Evolutionary conservation across 1,284 basidiomycete genomes (phyloP).

Genomic region (Pseudozyma tsukubaensis): DNA sequence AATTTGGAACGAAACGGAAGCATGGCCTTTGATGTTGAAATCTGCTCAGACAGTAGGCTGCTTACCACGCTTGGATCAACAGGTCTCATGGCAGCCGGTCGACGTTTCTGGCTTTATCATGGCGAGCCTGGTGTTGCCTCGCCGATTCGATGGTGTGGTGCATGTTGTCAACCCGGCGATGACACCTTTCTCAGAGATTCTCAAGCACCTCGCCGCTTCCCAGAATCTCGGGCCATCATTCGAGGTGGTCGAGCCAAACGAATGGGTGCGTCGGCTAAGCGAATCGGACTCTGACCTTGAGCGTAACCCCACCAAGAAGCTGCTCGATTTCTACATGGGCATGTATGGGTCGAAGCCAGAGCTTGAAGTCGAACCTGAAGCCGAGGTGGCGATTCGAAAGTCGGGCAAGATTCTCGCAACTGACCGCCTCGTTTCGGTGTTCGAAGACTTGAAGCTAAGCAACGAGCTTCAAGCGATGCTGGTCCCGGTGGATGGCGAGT

Average conservation of each 20-base stretch:
- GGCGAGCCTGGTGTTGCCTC: conserved; percentile 70
- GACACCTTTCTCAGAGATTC: conserved; percentile 73
- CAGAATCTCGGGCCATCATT: conserved; percentile 77
- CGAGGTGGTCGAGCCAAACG: conserved; percentile 78
- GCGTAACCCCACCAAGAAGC: conserved; percentile 73
- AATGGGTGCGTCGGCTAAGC: conserved; percentile 72
- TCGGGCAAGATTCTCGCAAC: neutral
- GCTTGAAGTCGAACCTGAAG: neutral
- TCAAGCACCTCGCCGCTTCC: conserved; percentile 72
- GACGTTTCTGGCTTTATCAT: conserved; percentile 73
- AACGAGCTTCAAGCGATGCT: conserved; percentile 6
- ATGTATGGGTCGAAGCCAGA: conserved; percentile 4
- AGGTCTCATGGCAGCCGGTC: conserved; percentile 74
- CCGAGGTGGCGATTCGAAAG: neutral
- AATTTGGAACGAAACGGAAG: conserved; percentile 76
- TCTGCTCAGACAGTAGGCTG: conserved; percentile 71
- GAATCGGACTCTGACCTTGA: conserved; percentile 70
- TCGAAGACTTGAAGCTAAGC: conserved; percentile 5
- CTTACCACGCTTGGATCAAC: conserved; percentile 72
- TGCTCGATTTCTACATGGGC: conserved; percentile 71
- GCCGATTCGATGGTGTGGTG: conserved; percentile 9
- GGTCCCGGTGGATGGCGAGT: conserved; percentile 5
- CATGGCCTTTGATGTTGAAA: conserved; percentile 69
- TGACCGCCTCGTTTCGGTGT: conserved; percentile 4
- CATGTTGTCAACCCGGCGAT: conserved; percentile 26